Conservation (phyloP, 805 yeast species). For the Hanseniaspora guilliermondii region DNA sequence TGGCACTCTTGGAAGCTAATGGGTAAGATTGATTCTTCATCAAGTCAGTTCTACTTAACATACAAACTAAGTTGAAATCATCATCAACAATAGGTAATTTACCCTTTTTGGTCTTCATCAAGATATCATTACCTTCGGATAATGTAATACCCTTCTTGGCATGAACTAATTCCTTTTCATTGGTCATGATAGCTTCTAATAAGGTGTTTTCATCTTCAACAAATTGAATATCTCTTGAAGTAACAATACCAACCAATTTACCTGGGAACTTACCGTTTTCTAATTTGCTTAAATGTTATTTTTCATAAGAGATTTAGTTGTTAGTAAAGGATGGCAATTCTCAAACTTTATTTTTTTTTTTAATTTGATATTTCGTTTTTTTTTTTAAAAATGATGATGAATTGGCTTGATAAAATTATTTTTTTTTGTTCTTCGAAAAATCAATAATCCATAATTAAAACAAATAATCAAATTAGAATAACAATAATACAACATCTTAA, state of each 20-base stretch:
- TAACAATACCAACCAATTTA: conserved; percentile 85
- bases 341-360: too few species aligned
- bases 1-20: conserved; percentile 81
- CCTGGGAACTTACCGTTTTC: conserved; percentile 80
- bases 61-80: conserved; percentile 63
- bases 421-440: conserved; percentile 19
- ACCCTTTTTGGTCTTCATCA: conserved; percentile 91
- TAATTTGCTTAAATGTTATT: conserved; percentile 24
- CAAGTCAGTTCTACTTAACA: conserved; percentile 90
- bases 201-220: conserved; percentile 54
- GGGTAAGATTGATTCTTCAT: conserved; percentile 93
- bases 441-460: too few species aligned
- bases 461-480: too few species aligned
- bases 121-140: conserved; percentile 75
- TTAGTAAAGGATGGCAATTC: conserved; percentile 1
- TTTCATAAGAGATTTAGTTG: background rate
- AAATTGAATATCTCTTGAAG: conserved; percentile 95
- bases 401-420: background rate
- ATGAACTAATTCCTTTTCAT: conserved; percentile 55
- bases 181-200: conserved; percentile 76
- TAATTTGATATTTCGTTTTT: too few species aligned
- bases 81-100: conserved; percentile 86
- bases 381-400: too few species aligned
- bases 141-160: conserved; percentile 74
- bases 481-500: too few species aligned